Evolutionary conservation across 1,284 basidiomycete genomes (phyloP), one percentile per base, ranked within the genome.

Genomic region (Puccinia polysora): DNA sequence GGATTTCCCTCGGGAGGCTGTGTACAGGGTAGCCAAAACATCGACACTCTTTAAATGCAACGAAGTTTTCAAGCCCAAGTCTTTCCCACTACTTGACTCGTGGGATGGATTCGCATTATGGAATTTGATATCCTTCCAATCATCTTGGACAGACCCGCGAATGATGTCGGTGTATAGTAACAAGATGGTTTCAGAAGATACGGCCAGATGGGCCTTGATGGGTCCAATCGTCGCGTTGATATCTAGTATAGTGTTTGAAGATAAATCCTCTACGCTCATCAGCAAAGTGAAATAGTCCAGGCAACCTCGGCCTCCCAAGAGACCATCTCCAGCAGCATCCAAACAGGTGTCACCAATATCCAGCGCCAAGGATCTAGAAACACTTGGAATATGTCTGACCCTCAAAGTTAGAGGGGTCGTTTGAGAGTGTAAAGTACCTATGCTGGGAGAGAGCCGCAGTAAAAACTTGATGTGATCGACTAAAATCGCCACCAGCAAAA

Each of bases 121-220:
- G 20, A 45, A 64, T 50, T 64, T 64, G 30, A 64, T 64, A 23
- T 49, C 62, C 14, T 64, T 64, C 62, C 62, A 64, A 36, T 64
- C 34, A 32, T 64, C 62, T 64, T 64, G 62, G 23, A 64, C 62
- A 32, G 30, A 20, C n/a, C 62, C 62, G 47, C 50, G 30, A 50
- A 64, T 64, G 28, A 64, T 40, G 36, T 64, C 49, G 20, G 62
- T 64, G 14, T 30, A 45, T 49, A 64, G 62, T 25, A 64, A n/a
- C 47, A 64, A 45, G 36, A 64, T 52, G 14, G 62, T 64, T 28
- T 64, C 62, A 45, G 62, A 64, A 25, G 62, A 64, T n/a, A 64
- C 49, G 14, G 62, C 47, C 1, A 64, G 47, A 45, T 50, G 47
- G 45, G 47, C 62, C 47, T 64, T 30, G 32, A 64, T 64, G 8